phyloP scores from a whole-genome alignment of 1,284 basidiomycete species.

The Fomitopsis schrenkii region DNA sequence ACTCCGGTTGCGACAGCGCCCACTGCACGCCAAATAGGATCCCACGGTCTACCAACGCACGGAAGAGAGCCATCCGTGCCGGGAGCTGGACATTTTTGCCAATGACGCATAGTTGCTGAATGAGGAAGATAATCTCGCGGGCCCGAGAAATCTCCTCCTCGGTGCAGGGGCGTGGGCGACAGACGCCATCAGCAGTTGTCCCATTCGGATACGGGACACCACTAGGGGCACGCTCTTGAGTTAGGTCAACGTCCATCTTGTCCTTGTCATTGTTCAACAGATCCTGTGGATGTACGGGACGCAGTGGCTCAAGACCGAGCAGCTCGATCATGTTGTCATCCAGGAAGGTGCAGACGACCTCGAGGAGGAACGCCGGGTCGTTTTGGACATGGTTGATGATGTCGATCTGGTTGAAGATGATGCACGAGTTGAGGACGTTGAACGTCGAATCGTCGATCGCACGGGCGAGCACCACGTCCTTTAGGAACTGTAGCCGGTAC shows the following conservation, averaged over 20 bases:
- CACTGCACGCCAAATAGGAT: conserved; percentile 90
- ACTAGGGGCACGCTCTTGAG: conserved; percentile 19
- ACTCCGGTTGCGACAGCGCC: conserved; percentile 56
- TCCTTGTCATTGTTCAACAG: conserved; percentile 19
- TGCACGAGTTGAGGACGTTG: conserved; percentile 94
- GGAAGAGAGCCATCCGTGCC: conserved; percentile 84
- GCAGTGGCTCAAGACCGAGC: conserved; percentile 24
- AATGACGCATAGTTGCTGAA: conserved; percentile 94
- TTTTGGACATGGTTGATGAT: conserved; percentile 89
- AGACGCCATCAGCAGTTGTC: conserved; percentile 10
- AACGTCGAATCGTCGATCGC: conserved; percentile 96
- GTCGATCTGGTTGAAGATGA: conserved; percentile 99
- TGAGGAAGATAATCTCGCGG: conserved; percentile 77
- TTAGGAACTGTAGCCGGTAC: conserved; percentile 94
- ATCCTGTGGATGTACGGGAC: conserved; percentile 22
- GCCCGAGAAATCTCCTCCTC: conserved; percentile 47
- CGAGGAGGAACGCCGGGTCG: conserved; percentile 72
- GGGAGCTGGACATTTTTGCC: conserved; percentile 95
- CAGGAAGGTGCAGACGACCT: conserved; percentile 78
- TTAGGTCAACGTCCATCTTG: conserved; percentile 36
- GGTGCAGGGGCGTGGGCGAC: conserved; percentile 16
- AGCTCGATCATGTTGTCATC: conserved; percentile 55
- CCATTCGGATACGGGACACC: conserved; percentile 22
- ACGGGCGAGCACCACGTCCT: conserved; percentile 95
- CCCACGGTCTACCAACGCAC: conserved; percentile 85